Evolutionary conservation across 2,329 filamentous ascomycete genomes (phyloP).

Genomic region (Epichloe sp.): DNA sequence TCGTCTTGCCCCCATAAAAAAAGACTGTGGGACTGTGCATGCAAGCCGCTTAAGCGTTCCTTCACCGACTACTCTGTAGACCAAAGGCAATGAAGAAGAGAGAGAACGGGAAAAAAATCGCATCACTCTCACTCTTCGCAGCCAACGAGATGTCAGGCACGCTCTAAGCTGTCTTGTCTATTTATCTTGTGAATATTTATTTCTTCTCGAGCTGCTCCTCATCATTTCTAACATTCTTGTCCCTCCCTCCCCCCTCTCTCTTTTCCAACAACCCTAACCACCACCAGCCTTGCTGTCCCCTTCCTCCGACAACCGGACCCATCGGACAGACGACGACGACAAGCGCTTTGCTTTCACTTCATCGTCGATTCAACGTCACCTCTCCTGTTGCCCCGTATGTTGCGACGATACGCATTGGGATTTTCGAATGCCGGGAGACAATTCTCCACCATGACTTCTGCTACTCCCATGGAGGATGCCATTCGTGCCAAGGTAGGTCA

Average conservation of each 20-base stretch:
- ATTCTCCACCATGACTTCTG: constrained; percentile 42
- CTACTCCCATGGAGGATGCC: constrained; percentile 71
- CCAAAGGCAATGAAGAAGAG: not conserved
- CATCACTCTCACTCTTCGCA: not conserved
- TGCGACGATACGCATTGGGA: constrained; percentile 39
- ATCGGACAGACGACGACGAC: constrained; percentile 3
- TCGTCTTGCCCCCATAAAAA: constrained; percentile 4
- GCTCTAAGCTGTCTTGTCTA: not conserved
- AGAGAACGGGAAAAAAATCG: not conserved
- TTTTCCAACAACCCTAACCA: not conserved
- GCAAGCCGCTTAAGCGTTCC: constrained; percentile 2
- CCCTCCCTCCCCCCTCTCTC: not conserved
- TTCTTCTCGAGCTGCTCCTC: not conserved
- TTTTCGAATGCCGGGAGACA: constrained; percentile 36
- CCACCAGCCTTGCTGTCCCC: not conserved
- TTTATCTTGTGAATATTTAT: constrained; percentile 1
- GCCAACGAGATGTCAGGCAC: not conserved
- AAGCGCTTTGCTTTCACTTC: constrained; percentile 1
- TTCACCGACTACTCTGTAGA: constrained; percentile 6
- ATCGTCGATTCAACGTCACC: constrained; percentile 1
- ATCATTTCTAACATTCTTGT: not conserved
- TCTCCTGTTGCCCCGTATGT: constrained; percentile 20
- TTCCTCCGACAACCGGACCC: not conserved
- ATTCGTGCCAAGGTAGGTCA: constrained; percentile 62
- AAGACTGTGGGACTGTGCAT: not conserved